A percentile compares a stretch with the other conserved stretches of the same genome.
These are phyloP conservation scores for Fusarium luffae DNA, from an alignment of 2,329 filamentous ascomycete genomes.

Conservation along the genomic window DNA sequence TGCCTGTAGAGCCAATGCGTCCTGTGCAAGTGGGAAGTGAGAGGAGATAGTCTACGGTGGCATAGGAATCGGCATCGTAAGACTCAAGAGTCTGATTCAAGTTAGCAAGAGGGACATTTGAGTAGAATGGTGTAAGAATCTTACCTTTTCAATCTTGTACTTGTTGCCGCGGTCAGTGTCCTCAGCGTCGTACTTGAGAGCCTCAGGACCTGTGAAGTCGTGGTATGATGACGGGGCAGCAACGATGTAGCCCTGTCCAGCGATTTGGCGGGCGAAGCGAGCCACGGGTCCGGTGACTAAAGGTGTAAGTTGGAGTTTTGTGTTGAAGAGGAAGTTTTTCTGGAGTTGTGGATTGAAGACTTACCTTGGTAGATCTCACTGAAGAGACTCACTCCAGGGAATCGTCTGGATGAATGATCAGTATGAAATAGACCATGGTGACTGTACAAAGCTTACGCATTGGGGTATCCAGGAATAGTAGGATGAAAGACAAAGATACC, in stretches of 20 bases:
- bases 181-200: conserved; percentile 85
- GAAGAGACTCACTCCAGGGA: conserved; percentile 88
- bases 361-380: conserved; percentile 97
- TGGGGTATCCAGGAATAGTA: conserved; percentile 83
- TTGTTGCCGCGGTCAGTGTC: conserved; percentile 90
- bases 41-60: conserved; percentile 76
- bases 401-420: conserved; percentile 60
- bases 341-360: conserved; percentile 50
- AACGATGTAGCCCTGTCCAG: conserved; percentile 92
- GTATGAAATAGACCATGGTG: background rate
- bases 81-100: conserved; percentile 75
- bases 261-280: conserved; percentile 90
- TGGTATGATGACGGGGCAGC: conserved; percentile 92
- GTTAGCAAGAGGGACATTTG: background rate
- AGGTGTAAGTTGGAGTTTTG: background rate
- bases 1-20: conserved; percentile 81
- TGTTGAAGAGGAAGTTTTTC: background rate
- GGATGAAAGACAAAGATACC: conserved; percentile 93
- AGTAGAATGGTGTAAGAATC: too few relatives aligned
- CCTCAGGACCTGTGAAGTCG: conserved; percentile 87
- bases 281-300: conserved; percentile 89
- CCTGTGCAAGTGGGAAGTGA: conserved; percentile 83
- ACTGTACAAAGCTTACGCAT: conserved; percentile 68
- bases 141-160: conserved; percentile 83
- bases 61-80: conserved; percentile 82